Base-by-base conservation (phyloP, 1,284 basidiomycete species). In the Retiboletus flavoniger region DNA sequence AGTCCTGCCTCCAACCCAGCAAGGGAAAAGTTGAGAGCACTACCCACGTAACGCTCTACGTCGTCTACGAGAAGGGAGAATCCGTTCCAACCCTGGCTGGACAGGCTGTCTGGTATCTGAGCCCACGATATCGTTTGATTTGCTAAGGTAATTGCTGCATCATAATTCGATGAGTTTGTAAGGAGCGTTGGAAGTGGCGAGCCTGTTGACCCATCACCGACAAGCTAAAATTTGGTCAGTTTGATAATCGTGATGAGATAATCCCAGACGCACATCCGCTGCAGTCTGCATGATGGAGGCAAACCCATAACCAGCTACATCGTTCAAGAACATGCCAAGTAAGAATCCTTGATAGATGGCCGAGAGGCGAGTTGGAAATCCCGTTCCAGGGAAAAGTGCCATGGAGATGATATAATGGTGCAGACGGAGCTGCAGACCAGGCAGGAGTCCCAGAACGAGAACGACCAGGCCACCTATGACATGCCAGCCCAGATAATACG, bases 61-160 rank as follows among this genome's bases (percentile, higher is more conserved):
- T 95, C 93, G 66, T 95, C 91, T 8, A 95, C 80, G 9, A 95
- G 77, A 35, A 95, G 77, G 1, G 83, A 75, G 63, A 91, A 93
- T 1, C 87, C 87, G 63, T 89, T 84, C 87, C 87, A 93, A n/a
- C 75, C 77, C 54, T 74, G 72, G 6, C 61, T 49, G 6, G 46
- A 41, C 28, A 64, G 48, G 26, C 69, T 60, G 10, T 75, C 68
- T 0, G 78, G 70, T n/a, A 90, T 75, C 0, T 72, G 60, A 40
- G 75, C 74, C 92, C 92, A 95, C 3, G 70, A 72, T 2, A 91
- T 77, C 0, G 76, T 79, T 60, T 87, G 84, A 57, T 85, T 80
- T 3, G 64, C 61, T 13, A 86, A 68, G 7, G 82, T 73, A 26
- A 83, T 74, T 7, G 80, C 79, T 3, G 78, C 60, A 57, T 88